phyloP scores from a whole-genome alignment of 1,284 basidiomycete species.

The Fomitopsis schrenkii region DNA sequence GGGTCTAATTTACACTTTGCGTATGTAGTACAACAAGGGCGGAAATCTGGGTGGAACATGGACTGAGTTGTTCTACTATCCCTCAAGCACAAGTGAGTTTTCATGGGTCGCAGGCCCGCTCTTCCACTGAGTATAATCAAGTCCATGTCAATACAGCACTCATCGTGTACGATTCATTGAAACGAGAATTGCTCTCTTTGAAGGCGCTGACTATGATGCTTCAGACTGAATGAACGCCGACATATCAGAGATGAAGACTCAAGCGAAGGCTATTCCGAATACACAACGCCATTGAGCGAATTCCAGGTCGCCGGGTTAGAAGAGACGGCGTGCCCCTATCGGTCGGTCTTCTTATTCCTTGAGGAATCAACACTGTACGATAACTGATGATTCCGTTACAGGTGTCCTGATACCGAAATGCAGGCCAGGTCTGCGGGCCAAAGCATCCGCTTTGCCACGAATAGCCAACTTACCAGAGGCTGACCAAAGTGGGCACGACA shows the following conservation, averaged over 20 bases:
- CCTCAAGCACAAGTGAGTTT: not conserved
- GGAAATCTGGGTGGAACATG: not conserved
- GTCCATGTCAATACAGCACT: not conserved
- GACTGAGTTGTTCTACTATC: not conserved
- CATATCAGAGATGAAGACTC: not conserved
- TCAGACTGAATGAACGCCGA: not conserved
- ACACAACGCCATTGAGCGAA: not conserved
- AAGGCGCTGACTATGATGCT: not conserved
- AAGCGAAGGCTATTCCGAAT: not conserved
- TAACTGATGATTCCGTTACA: too few species aligned
- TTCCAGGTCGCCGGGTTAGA: not conserved
- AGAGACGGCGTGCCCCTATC: not conserved
- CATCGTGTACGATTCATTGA: not conserved
- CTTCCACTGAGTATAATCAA: not conserved
- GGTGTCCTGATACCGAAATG: too few species aligned
- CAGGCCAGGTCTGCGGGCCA: not conserved
- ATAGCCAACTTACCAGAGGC: not conserved
- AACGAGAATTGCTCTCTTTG: too few species aligned
- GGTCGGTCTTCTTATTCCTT: not conserved
- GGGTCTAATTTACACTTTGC: not conserved
- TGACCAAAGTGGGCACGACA: too few species aligned
- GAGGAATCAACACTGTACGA: too few species aligned
- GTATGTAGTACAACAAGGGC: not conserved
- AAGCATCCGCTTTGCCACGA: not conserved
- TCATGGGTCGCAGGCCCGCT: not conserved